phyloP scores from a whole-genome alignment of 1,284 basidiomycete genomes.

The Cutaneotrichosporon curvatum region DNA sequence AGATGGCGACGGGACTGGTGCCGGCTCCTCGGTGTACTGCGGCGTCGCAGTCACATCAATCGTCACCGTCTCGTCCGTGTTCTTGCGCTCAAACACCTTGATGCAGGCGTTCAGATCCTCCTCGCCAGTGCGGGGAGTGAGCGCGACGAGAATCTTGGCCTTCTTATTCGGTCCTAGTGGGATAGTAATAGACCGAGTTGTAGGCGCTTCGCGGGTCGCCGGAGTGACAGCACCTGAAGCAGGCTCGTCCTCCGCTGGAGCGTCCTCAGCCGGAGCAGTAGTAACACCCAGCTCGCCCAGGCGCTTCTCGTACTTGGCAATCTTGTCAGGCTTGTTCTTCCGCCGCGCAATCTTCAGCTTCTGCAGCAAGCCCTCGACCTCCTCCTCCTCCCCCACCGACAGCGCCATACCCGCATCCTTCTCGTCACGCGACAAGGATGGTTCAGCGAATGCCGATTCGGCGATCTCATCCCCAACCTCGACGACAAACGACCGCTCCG shows the following conservation, averaged over 20 bases:
- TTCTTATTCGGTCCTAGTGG: constrained; percentile 40
- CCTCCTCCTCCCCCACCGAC: constrained; percentile 50
- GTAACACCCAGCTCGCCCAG: constrained; percentile 46
- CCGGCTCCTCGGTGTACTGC: neutral
- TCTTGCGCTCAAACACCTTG: constrained; percentile 39
- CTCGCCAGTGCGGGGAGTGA: constrained; percentile 15
- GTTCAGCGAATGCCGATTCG: constrained; percentile 11
- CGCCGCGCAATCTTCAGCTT: constrained; percentile 51
- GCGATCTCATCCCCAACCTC: constrained; percentile 18
- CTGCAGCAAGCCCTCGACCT: constrained; percentile 50
- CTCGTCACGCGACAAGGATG: constrained; percentile 34
- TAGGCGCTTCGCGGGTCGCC: neutral
- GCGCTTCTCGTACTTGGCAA: constrained; percentile 49
- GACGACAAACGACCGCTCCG: constrained; percentile 47
- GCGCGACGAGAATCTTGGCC: constrained; percentile 34
- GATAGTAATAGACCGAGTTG: constrained; percentile 12
- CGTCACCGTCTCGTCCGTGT: constrained; percentile 38
- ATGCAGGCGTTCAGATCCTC: constrained; percentile 17
- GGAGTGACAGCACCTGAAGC: constrained; percentile 7
- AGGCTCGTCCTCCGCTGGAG: neutral
- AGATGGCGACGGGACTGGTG: neutral
- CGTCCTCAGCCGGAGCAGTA: constrained; percentile 14
- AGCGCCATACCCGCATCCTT: constrained; percentile 40
- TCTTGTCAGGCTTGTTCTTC: constrained; percentile 50
- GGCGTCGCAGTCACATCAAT: constrained; percentile 21